Evolutionary conservation across 2,329 filamentous ascomycete species (phyloP), one percentile per base, ranked within the genome.

Genomic region (Ramichloridium luteum): DNA sequence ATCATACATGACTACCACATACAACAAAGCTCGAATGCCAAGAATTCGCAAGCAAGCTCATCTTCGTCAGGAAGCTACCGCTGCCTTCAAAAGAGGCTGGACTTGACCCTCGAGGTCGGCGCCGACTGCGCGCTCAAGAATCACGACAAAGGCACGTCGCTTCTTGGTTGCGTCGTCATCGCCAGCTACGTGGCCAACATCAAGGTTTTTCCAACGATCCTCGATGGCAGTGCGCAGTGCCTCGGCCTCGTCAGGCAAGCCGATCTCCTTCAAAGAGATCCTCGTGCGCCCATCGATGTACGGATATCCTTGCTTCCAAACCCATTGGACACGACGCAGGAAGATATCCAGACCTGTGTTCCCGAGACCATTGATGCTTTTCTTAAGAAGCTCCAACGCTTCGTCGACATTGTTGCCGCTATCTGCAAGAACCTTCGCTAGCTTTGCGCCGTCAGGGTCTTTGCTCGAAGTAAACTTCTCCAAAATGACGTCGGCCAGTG

Each of bases 331-430:
- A 1, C 60, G 42, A 4, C 60, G 46, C 20, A 54, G 54, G 41
- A 64, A 63, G 35, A 63, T 61, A 27, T 63, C 54, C 2, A 59
- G 39, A 1, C 59, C 60, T 2, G 54, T 58, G 29, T 52, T 46
- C 3, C 58, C 60, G 11, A 64, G 37, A 0, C 60, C 60, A 30
- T 62, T 61, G 41, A 62, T 50, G 31, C 46, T 50, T 13, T 39
- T 45, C 39, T 51, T 51, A 30, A 59, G 35, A 23, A 46, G 17
- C 14, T 52, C 45, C n/a, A 52, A 43, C 35, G 50, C 50, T 16
- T 44, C 32, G 11, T 50, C 45, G 13, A 45, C 40, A 37, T 53
- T 43, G 13, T 48, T 34, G 9, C 47, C 48, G 6, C 48, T 46
- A 13, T 57, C 48, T 13, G 50, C 38, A 6, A 55, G 46, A n/a